Evolutionary conservation across 768 basidiomycete genomes (phyloP).

Genomic region (Galerina marginata): DNA sequence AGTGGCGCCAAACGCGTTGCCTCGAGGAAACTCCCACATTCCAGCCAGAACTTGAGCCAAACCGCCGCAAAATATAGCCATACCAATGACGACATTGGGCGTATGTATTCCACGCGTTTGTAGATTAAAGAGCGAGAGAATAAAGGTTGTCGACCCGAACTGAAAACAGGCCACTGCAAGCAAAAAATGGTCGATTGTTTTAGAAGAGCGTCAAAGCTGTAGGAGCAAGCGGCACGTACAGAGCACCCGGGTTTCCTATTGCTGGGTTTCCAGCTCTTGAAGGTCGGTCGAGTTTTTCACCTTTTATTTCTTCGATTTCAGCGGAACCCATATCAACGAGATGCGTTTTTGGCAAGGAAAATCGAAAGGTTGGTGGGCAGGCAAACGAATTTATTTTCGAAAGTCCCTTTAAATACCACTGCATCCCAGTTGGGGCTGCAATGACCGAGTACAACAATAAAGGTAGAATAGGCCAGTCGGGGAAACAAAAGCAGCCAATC

Average conservation of each 20-base stretch:
- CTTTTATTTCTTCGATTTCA: too few species aligned
- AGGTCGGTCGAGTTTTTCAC: background rate
- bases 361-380: background rate
- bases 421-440: too few species aligned
- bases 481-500: background rate
- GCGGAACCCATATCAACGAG: background rate
- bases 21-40: conserved; percentile 72
- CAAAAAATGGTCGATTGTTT: background rate
- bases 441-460: too few species aligned
- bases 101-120: conserved; percentile 45
- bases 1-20: conserved; percentile 68
- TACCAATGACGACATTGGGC: conserved; percentile 72
- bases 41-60: conserved; percentile 78
- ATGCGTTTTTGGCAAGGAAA: background rate
- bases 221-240: conserved; percentile 7
- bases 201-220: too few species aligned
- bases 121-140: conserved; percentile 70
- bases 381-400: too few species aligned
- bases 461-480: background rate
- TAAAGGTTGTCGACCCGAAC: conserved; percentile 55
- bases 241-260: conserved; percentile 3
- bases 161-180: background rate
- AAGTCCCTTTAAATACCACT: too few species aligned
- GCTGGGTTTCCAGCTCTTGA: background rate
- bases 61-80: conserved; percentile 75